Evolutionary conservation across 106 monocot genomes (phyloP).

Genomic region (Hemerocallis citrina): DNA sequence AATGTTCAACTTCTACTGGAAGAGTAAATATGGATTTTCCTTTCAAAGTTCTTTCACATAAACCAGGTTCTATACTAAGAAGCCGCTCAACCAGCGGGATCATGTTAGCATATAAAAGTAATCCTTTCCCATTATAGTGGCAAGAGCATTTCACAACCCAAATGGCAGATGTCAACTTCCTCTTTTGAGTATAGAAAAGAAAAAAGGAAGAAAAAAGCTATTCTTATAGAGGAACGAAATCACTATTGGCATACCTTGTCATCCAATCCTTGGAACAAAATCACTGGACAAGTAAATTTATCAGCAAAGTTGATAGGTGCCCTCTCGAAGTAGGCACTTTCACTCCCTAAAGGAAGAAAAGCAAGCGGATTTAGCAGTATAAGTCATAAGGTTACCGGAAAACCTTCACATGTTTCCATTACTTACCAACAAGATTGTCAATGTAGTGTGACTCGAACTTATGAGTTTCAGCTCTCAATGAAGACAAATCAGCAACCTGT

Average conservation of each 20-base stretch:
- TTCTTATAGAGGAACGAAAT: not conserved
- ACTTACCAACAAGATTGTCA: conserved; percentile 83
- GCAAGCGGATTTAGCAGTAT: not conserved
- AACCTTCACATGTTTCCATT: not conserved
- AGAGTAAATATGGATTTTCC: too few relatives aligned
- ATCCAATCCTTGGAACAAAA: conserved; percentile 92
- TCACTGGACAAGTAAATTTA: conserved; percentile 79
- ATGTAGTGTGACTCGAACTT: conserved; percentile 89
- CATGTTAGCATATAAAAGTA: too few relatives aligned
- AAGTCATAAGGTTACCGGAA: not conserved
- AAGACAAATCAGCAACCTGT: conserved; percentile 81
- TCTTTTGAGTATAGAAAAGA: not conserved
- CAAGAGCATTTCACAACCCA: not conserved
- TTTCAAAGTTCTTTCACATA: too few relatives aligned
- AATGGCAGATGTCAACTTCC: not conserved
- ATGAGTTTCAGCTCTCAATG: conserved; percentile 72
- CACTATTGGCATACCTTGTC: conserved; percentile 62
- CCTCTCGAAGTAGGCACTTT: conserved; percentile 44
- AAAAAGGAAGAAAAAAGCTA: not conserved
- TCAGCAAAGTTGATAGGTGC: conserved; percentile 93
- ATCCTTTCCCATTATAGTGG: too few relatives aligned
- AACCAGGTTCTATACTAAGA: not conserved
- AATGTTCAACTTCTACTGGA: too few relatives aligned
- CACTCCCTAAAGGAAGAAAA: conserved; percentile 31
- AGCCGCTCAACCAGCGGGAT: not conserved